These are phyloP conservation scores for Pholiota molesta DNA, from an alignment of 768 basidiomycete species.

Conservation along the genomic window DNA sequence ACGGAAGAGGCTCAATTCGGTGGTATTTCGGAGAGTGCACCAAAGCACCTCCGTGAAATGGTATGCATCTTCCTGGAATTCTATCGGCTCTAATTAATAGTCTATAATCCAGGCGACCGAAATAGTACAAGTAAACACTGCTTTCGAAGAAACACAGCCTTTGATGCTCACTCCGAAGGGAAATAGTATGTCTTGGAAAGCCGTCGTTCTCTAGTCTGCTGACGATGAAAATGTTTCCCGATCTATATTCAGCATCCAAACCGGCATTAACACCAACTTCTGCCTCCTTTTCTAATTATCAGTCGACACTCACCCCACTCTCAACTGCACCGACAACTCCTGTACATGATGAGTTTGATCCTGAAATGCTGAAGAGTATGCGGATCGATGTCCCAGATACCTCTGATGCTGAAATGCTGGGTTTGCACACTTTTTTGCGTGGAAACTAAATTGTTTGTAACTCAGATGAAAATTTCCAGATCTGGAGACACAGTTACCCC, in stretches of 20 bases:
- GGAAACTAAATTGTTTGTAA: neutral
- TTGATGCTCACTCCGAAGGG: conserved; percentile 26
- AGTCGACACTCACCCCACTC: conserved; percentile 25
- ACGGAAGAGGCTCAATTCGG: conserved; percentile 48
- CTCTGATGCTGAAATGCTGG: conserved; percentile 52
- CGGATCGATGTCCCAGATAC: conserved; percentile 19
- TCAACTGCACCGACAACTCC: conserved; percentile 29
- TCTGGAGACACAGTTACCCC: conserved; percentile 42
- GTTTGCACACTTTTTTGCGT: conserved; percentile 27
- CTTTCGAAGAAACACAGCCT: conserved; percentile 55
- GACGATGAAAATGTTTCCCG: neutral
- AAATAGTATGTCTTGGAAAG: neutral
- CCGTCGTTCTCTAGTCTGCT: neutral
- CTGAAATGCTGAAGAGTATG: conserved; percentile 37
- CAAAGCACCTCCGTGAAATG: conserved; percentile 57
- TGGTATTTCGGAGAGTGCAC: conserved; percentile 54
- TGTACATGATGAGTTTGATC: conserved; percentile 13
- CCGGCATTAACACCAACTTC: neutral
- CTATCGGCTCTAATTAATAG: neutral
- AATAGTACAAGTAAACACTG: conserved; percentile 15
- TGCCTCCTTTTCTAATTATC: conserved; percentile 14
- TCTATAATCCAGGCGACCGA: conserved; percentile 15
- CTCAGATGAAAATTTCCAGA: conserved; percentile 21
- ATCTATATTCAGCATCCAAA: neutral
- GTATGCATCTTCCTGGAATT: conserved; percentile 36